Conservation (phyloP, 164 flowering plant species). For the Echeveria elegans region DNA sequence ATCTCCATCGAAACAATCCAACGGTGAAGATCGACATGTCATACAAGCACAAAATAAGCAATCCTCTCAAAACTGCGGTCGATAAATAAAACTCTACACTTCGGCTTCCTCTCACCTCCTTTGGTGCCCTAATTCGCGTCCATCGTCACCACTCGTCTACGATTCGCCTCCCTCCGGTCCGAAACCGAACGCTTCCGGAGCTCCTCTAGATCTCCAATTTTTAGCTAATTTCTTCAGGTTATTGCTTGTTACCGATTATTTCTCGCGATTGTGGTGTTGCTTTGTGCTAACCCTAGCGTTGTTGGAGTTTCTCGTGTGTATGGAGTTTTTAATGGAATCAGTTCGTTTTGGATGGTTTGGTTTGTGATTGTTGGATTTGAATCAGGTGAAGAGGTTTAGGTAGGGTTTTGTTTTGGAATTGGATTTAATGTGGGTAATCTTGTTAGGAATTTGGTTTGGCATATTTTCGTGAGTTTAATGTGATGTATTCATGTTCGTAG, state of each 20-base stretch:
- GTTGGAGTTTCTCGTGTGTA: neutral
- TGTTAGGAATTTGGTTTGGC: neutral
- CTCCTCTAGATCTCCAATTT: neutral
- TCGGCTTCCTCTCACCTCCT: neutral
- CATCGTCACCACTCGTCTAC: neutral
- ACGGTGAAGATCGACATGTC: too few species aligned
- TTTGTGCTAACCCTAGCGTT: neutral
- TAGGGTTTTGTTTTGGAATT: neutral
- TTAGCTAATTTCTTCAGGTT: neutral
- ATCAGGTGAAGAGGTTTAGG: neutral
- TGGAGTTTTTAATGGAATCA: neutral
- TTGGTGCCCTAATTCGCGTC: neutral
- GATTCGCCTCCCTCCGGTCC: neutral
- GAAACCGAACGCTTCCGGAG: neutral
- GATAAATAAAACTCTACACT: neutral
- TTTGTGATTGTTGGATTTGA: neutral
- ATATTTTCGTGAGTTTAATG: neutral
- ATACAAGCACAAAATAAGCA: neutral
- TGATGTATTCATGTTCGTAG: neutral
- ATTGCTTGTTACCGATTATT: neutral
- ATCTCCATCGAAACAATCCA: too few species aligned
- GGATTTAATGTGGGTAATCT: neutral
- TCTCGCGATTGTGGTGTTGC: neutral
- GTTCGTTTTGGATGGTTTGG: neutral
- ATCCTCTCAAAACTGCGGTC: neutral